Percentiles rank a stretch among this genome's conserved stretches.
These are phyloP conservation scores for Dichomitus squalens DNA, from an alignment of 1,284 basidiomycete species.

Conservation along the genomic window DNA sequence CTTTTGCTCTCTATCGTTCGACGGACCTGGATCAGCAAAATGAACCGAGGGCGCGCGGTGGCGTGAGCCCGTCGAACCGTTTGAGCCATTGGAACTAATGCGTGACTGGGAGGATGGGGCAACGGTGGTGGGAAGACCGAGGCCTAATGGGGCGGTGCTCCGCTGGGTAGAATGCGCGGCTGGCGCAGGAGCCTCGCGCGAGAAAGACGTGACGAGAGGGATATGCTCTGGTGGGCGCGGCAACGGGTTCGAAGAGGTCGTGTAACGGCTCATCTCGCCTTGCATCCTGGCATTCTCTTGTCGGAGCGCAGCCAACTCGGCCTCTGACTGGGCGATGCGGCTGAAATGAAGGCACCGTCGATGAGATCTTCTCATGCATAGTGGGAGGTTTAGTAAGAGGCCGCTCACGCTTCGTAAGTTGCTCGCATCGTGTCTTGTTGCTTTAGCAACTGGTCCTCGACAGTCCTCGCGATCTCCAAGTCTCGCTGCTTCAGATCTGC, in stretches of 20 bases:
- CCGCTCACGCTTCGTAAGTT: slow-evolving; percentile 31
- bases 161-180: neutral
- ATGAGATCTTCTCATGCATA: neutral
- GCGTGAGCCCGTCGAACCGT: slow-evolving; percentile 5
- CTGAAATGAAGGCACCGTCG: neutral
- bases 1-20: neutral
- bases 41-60: slow-evolving; percentile 4
- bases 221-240: slow-evolving; percentile 28
- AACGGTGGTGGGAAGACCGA: neutral
- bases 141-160: neutral
- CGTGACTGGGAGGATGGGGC: slow-evolving; percentile 5
- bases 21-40: neutral
- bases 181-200: slow-evolving; percentile 8
- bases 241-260: slow-evolving; percentile 23
- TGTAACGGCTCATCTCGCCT: slow-evolving; percentile 24
- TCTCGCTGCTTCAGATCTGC: slow-evolving; percentile 38
- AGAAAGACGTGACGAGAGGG: slow-evolving; percentile 6
- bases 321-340: slow-evolving; percentile 1
- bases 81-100: slow-evolving; percentile 3
- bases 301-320: slow-evolving; percentile 6
- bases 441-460: slow-evolving; percentile 34
- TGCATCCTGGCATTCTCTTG: slow-evolving; percentile 22
- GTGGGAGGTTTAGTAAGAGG: neutral
- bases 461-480: slow-evolving; percentile 33
- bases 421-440: slow-evolving; percentile 29